Evolutionary conservation across 2,329 filamentous ascomycete species (phyloP).

Genomic region (Aulographum hederae): DNA sequence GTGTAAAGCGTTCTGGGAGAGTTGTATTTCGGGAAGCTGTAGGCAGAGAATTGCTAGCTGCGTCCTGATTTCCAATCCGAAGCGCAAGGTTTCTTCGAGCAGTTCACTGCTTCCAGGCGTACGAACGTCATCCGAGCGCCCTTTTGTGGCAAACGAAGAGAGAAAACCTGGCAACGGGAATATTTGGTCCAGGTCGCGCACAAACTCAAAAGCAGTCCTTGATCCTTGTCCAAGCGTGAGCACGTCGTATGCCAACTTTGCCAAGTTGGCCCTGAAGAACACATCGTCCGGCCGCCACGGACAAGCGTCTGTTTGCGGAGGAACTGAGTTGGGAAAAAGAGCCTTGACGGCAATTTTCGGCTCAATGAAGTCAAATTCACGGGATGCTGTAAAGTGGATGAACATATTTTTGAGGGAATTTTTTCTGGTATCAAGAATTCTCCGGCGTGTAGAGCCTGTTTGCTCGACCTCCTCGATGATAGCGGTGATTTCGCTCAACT

Average conservation of each 20-base stretch:
- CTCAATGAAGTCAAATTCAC: too few species aligned
- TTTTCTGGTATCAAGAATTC: too few species aligned
- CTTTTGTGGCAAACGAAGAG: constrained; percentile 12
- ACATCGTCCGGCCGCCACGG: constrained; percentile 21
- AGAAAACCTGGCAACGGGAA: constrained; percentile 18
- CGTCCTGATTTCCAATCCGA: constrained; percentile 35
- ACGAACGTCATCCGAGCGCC: constrained; percentile 7
- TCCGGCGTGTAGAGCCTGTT: too few species aligned
- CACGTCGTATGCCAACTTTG: constrained; percentile 21
- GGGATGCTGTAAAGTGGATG: too few species aligned
- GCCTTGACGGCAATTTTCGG: too few species aligned
- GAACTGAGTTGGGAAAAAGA: too few species aligned
- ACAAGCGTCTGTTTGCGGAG: too few species aligned
- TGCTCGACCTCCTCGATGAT: too few species aligned
- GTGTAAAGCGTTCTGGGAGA: constrained; percentile 21
- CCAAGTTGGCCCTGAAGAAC: constrained; percentile 25
- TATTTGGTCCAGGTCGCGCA: constrained; percentile 14
- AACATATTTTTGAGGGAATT: too few species aligned
- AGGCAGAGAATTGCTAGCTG: constrained; percentile 30
- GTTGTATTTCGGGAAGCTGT: constrained; percentile 13
- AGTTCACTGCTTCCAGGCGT: constrained; percentile 21
- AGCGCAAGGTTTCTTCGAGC: constrained; percentile 23
- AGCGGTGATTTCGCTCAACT: too few species aligned
- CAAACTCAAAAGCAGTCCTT: constrained; percentile 12
- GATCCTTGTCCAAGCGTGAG: constrained; percentile 11